Percentiles rank a stretch among this genome's conserved stretches.
Conservation (phyloP, 2,329 filamentous ascomycete species). For the Sporothrix inflata region DNA sequence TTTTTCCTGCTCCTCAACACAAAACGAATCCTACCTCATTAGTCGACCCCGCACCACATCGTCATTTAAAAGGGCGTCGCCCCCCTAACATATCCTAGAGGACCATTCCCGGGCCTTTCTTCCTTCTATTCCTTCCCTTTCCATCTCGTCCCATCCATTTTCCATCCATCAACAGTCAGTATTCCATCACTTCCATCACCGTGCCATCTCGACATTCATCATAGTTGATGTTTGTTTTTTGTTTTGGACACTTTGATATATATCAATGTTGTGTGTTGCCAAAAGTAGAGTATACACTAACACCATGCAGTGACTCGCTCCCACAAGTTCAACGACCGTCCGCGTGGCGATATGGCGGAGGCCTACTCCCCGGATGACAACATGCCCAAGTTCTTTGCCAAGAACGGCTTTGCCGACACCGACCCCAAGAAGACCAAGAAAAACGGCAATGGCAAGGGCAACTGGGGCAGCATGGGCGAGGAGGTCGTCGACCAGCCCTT, state of each 20-base stretch:
- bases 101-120: neutral
- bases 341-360: slow-evolving; percentile 79
- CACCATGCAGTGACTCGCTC: slow-evolving; percentile 83
- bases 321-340: slow-evolving; percentile 92
- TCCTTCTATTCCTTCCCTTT: neutral
- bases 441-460: slow-evolving; percentile 87
- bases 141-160: neutral
- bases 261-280: slow-evolving; percentile 28
- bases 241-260: slow-evolving; percentile 10
- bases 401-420: slow-evolving; percentile 76
- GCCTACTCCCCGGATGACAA: slow-evolving; percentile 66
- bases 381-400: slow-evolving; percentile 90
- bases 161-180: slow-evolving; percentile 24
- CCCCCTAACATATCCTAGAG: neutral
- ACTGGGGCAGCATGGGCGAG: slow-evolving; percentile 85
- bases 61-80: slow-evolving; percentile 10
- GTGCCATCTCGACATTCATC: neutral
- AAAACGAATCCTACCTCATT: neutral
- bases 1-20: neutral
- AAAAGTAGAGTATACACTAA: neutral
- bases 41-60: slow-evolving; percentile 19
- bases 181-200: neutral
- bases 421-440: slow-evolving; percentile 97
- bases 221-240: slow-evolving; percentile 6
- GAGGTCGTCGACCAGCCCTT: slow-evolving; percentile 86